These are phyloP conservation scores for Globisporangium echinulatum DNA, from an alignment of 352 stramenopile species.

Conservation along the genomic window DNA sequence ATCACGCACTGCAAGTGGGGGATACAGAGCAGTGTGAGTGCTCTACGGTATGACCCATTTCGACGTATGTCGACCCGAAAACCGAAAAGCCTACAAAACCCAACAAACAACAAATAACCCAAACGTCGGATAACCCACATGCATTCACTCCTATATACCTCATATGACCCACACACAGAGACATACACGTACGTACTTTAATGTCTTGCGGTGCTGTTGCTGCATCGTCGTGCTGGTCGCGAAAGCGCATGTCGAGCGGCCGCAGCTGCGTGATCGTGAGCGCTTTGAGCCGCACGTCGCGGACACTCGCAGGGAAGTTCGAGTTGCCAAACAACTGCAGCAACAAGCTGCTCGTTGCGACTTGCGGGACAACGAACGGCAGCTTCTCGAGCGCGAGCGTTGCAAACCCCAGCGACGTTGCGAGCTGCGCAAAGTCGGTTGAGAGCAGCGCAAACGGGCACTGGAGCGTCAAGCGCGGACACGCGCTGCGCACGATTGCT, in stretches of 20 bases:
- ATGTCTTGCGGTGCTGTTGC: constrained; percentile 22
- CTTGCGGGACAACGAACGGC: constrained; percentile 72
- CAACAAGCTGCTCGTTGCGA: constrained; percentile 53
- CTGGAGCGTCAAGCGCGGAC: constrained; percentile 70
- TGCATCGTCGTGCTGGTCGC: constrained; percentile 23
- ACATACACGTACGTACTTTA: constrained; percentile 22
- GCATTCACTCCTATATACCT: too few relatives aligned
- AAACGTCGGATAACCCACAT: neutral
- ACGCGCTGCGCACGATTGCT: constrained; percentile 44
- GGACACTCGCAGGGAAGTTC: constrained; percentile 60
- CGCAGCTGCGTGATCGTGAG: constrained; percentile 74
- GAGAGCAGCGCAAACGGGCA: constrained; percentile 64
- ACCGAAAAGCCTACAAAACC: constrained; percentile 3
- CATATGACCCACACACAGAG: too few relatives aligned
- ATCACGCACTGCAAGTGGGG: constrained; percentile 47
- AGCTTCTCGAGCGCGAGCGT: constrained; percentile 62
- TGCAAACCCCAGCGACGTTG: constrained; percentile 62
- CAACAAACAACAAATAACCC: constrained; percentile 4
- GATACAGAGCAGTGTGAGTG: too few relatives aligned
- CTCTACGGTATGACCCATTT: too few relatives aligned
- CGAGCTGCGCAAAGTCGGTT: constrained; percentile 75
- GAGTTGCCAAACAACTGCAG: constrained; percentile 80
- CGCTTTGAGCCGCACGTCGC: constrained; percentile 46
- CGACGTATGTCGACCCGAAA: neutral
- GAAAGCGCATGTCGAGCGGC: constrained; percentile 64